These are phyloP conservation scores for Erythrobasidium hasegawianum DNA, from an alignment of 1,284 basidiomycete species.

Conservation along the genomic window DNA sequence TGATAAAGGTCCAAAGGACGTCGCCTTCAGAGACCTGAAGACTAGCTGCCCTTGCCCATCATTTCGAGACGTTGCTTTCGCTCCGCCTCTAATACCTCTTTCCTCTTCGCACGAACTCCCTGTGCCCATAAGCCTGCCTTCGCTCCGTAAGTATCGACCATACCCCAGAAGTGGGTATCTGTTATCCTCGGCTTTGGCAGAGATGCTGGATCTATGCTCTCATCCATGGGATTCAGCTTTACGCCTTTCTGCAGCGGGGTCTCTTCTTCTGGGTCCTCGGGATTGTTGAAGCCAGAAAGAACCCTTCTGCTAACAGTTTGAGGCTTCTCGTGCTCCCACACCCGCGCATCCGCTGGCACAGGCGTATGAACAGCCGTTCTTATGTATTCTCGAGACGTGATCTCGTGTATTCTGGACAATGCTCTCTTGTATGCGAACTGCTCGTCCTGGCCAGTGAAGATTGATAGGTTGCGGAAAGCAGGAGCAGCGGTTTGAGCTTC, in stretches of 20 bases:
- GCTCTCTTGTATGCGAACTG: conserved; percentile 55
- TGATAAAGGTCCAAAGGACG: too few relatives aligned
- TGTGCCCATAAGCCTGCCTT: conserved; percentile 27
- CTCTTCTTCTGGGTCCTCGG: neutral
- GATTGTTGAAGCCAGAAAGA: neutral
- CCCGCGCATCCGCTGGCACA: conserved; percentile 20
- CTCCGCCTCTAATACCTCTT: neutral
- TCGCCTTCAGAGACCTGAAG: too few relatives aligned
- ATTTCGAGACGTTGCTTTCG: conserved; percentile 12
- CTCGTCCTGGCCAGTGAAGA: conserved; percentile 58
- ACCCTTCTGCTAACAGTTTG: neutral
- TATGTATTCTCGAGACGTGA: conserved; percentile 58
- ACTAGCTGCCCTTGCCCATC: conserved; percentile 4
- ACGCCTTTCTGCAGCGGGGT: conserved; percentile 4
- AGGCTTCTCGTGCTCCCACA: conserved; percentile 29
- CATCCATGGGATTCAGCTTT: conserved; percentile 19
- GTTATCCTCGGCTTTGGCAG: conserved; percentile 30
- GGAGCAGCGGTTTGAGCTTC: conserved; percentile 35
- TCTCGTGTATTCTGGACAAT: conserved; percentile 63
- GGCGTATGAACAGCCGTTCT: conserved; percentile 29
- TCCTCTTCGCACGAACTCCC: conserved; percentile 22
- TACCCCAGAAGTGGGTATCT: conserved; percentile 29
- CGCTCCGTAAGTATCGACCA: conserved; percentile 22
- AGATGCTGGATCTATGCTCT: conserved; percentile 11
- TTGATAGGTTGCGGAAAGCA: conserved; percentile 55